phyloP scores from a whole-genome alignment of 192 early-diverging fungal genomes.

The Coemansia sp. region DNA sequence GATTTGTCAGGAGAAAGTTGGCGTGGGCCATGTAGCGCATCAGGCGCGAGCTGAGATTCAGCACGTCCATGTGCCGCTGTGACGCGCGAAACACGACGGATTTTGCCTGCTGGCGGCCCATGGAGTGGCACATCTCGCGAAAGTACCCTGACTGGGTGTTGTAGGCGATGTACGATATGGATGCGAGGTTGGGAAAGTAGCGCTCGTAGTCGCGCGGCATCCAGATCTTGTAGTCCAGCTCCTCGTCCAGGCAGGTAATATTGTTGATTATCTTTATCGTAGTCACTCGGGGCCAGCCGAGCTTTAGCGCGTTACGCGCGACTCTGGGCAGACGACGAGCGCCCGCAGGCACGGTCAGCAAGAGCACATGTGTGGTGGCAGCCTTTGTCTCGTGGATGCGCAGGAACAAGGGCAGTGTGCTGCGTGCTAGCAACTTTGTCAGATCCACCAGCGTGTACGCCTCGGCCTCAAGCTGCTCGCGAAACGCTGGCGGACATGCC shows the following conservation, averaged over 20 bases:
- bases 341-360: conserved; percentile 39
- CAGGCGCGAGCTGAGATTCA: conserved; percentile 47
- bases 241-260: conserved; percentile 39
- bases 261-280: conserved; percentile 47
- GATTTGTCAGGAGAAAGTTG: conserved; percentile 51
- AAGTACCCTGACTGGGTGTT: conserved; percentile 42
- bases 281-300: conserved; percentile 52
- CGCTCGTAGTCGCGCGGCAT: conserved; percentile 56
- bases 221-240: conserved; percentile 54
- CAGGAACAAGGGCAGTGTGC: conserved; percentile 47
- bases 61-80: conserved; percentile 50
- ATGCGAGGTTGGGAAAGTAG: conserved; percentile 48
- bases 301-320: conserved; percentile 50
- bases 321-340: conserved; percentile 33
- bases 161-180: conserved; percentile 44
- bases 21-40: conserved; percentile 59
- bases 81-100: conserved; percentile 49
- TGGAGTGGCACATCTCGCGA: conserved; percentile 54
- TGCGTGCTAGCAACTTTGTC: conserved; percentile 41
- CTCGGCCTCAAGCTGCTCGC: conserved; percentile 50
- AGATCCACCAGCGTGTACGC: conserved; percentile 47
- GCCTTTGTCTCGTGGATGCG: conserved; percentile 55
- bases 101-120: conserved; percentile 46
- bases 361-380: conserved; percentile 44
- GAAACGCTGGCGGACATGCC: conserved; percentile 47